Evolutionary conservation across 805 yeast genomes (phyloP).

Genomic region (Starmerella geochares): DNA sequence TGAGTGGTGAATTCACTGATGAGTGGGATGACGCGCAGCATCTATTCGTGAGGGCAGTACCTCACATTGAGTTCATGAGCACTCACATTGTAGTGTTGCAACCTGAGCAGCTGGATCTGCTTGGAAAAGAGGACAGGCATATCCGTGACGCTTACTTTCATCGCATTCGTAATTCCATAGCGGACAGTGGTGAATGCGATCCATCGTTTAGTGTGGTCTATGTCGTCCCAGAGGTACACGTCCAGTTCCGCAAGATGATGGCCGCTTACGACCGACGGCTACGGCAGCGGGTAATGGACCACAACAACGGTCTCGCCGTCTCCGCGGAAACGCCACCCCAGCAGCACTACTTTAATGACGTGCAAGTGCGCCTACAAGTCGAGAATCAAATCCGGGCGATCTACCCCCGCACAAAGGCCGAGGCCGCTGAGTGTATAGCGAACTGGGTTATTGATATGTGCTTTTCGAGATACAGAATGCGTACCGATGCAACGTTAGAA

Average conservation of each 20-base stretch:
- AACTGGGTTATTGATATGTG: constrained; percentile 19
- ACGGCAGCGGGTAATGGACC: constrained; percentile 11
- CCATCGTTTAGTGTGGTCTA: neutral
- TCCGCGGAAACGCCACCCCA: constrained; percentile 3
- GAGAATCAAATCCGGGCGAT: constrained; percentile 9
- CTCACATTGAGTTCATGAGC: constrained; percentile 11
- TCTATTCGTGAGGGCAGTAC: constrained; percentile 7
- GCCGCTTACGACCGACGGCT: constrained; percentile 16
- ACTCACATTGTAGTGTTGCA: constrained; percentile 8
- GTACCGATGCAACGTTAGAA: constrained; percentile 5
- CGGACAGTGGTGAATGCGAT: neutral
- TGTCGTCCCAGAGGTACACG: constrained; percentile 16
- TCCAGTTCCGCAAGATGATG: constrained; percentile 9
- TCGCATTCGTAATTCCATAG: neutral
- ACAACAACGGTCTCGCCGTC: neutral
- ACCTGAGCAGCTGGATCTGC: constrained; percentile 7
- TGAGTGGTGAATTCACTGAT: constrained; percentile 13
- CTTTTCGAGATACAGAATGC: constrained; percentile 12
- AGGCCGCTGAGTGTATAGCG: constrained; percentile 17
- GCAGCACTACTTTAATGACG: constrained; percentile 13
- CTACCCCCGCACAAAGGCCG: constrained; percentile 16
- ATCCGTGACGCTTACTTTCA: constrained; percentile 5
- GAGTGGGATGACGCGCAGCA: constrained; percentile 12
- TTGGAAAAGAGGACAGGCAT: neutral
- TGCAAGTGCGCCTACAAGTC: constrained; percentile 18